Base-by-base conservation (phyloP, 2,329 filamentous ascomycete genomes). In the Verticillium zaregamsianum region DNA sequence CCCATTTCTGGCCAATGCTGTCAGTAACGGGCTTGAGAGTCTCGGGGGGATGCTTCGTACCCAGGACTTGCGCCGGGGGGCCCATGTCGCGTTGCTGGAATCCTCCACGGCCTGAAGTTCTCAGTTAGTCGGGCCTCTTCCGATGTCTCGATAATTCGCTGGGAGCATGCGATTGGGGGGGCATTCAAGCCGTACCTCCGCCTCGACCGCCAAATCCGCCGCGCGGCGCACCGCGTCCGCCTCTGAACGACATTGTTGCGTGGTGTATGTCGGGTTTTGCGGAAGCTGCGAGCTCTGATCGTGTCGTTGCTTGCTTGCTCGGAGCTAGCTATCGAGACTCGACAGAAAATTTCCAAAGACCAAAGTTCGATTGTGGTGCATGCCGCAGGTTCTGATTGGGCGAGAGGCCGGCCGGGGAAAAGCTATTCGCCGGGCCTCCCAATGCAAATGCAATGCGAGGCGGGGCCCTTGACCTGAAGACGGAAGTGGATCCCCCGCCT, bases 1-100 rank as follows among this genome's bases (percentile, higher is more conserved):
- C 95, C 95, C 90, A 99, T 92, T 81, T 97, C 95, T 89, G 59
- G 20, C 40, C 28, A 35, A 12, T 14, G 17, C 6, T 20, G 3
- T 23, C 8, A 39, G 31, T 4, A 49, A 6, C 3, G 32, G 54
- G 32, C 28, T 33, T 32, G 40, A 11, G 3, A 15, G 25, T 23
- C 9, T 14, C 28, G 28, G 20, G 9, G 17, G 20, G 9, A 9
- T 11, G 17, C 40, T 49, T 55, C 63, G 56, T 60, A 66, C 64
- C 64, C 8, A 66, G 61, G 32, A 66, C 61, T 25, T 63, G 64
- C 35, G 64, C 63, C 20, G 64, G 64, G 31, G 64, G 64, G 35
- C 64, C 64, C 59, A 66, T 62, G 20, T 66, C 64, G 25, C 64
- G 64, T 23, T 66, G 61, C 57, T 63, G 61, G 45, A 63, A 66